phyloP scores from a whole-genome alignment of 1,284 basidiomycete genomes.

The Pseudozyma sp. region DNA sequence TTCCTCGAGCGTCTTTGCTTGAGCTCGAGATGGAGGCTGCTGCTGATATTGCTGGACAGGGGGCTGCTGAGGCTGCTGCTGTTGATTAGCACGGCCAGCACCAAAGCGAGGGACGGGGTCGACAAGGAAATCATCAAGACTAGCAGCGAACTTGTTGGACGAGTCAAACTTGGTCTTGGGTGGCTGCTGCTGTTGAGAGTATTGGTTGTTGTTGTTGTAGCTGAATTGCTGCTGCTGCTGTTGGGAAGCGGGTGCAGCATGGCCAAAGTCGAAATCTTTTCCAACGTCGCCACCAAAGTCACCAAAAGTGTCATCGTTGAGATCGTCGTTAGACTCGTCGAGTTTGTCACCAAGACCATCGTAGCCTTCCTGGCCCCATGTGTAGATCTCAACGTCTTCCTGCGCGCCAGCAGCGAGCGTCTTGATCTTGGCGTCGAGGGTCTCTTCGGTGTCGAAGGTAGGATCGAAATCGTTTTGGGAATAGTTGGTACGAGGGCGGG shows the following conservation, averaged over 20 bases:
- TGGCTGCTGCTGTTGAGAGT: slow-evolving; percentile 27
- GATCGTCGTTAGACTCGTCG: slow-evolving; percentile 74
- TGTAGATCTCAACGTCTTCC: slow-evolving; percentile 84
- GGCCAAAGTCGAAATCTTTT: slow-evolving; percentile 90
- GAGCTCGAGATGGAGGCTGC: slow-evolving; percentile 38
- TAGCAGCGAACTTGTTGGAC: slow-evolving; percentile 60
- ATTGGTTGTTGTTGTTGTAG: slow-evolving; percentile 15
- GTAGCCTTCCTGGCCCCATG: slow-evolving; percentile 88
- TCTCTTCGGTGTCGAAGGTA: slow-evolving; percentile 58
- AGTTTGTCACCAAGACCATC: slow-evolving; percentile 89
- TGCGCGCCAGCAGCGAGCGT: slow-evolving; percentile 73
- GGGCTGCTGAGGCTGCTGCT: slow-evolving; percentile 26
- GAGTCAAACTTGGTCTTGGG: slow-evolving; percentile 43
- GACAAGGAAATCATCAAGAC: slow-evolving; percentile 67
- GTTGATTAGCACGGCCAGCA: slow-evolving; percentile 39
- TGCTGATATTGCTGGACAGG: slow-evolving; percentile 26
- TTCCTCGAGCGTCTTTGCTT: slow-evolving; percentile 68
- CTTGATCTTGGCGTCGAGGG: slow-evolving; percentile 69
- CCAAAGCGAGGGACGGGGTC: slow-evolving; percentile 49
- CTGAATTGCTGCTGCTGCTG: slow-evolving; percentile 16
- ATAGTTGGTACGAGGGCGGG: slow-evolving; percentile 12
- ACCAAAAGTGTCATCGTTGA: slow-evolving; percentile 90
- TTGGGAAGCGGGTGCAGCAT: slow-evolving; percentile 52
- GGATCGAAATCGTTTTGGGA: slow-evolving; percentile 42
- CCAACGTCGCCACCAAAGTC: slow-evolving; percentile 66